phyloP scores from a whole-genome alignment of 2,329 filamentous ascomycete genomes.

The Biscogniauxia mediterranea region DNA sequence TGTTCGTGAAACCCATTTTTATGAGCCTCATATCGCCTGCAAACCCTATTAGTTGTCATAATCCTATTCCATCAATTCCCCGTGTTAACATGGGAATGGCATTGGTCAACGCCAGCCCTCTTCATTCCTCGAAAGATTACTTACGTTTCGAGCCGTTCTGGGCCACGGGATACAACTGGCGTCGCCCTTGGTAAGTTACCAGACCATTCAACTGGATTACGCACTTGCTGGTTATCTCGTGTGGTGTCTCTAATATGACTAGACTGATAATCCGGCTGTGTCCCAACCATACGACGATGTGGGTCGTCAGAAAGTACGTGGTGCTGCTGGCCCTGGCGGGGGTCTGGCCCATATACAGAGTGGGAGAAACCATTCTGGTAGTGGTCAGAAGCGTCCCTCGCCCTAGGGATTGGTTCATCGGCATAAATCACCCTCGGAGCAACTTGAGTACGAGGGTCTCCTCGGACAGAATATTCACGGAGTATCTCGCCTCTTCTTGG shows the following conservation, averaged over 20 bases:
- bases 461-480: conserved; percentile 14
- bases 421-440: conserved; percentile 21
- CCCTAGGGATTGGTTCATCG: conserved; percentile 15
- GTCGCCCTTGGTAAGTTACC: conserved; percentile 7
- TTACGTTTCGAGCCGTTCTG: conserved; percentile 23
- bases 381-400: conserved; percentile 12
- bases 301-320: conserved; percentile 6
- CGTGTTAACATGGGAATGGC: not conserved
- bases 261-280: conserved; percentile 5
- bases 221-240: conserved; percentile 11
- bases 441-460: conserved; percentile 16
- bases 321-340: conserved; percentile 13
- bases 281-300: conserved; percentile 7
- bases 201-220: conserved; percentile 13
- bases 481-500: conserved; percentile 12
- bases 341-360: conserved; percentile 5
- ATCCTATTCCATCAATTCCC: not conserved
- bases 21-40: conserved; percentile 13
- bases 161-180: conserved; percentile 10
- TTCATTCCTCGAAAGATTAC: conserved; percentile 5
- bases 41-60: conserved; percentile 14
- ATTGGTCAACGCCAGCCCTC: not conserved
- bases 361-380: conserved; percentile 11
- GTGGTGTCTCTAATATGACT: conserved; percentile 13
- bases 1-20: conserved; percentile 7